Percentiles rank a stretch among this genome's conserved stretches.
phyloP scores from a whole-genome alignment of 78 protist genomes.

The Pelomyxa schiedti region DNA sequence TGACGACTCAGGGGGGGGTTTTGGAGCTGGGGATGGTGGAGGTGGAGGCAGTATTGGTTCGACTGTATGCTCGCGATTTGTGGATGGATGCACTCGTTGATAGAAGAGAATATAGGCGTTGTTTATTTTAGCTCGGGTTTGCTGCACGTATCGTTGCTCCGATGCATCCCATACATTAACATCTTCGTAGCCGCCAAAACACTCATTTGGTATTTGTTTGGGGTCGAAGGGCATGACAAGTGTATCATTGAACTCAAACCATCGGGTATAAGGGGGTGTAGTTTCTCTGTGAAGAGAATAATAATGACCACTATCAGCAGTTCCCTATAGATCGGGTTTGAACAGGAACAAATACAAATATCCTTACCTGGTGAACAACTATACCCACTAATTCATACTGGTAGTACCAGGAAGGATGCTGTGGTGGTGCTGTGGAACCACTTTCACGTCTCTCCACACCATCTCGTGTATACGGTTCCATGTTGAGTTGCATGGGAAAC shows the following conservation, averaged over 20 bases:
- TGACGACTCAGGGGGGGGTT: too few relatives aligned
- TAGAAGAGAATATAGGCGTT: conserved; percentile 84
- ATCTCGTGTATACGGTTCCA: conserved; percentile 59
- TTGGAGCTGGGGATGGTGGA: background rate
- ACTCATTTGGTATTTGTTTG: conserved; percentile 28
- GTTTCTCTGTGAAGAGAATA: conserved; percentile 60
- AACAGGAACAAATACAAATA: too few relatives aligned
- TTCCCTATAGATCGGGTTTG: too few relatives aligned
- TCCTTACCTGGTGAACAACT: conserved; percentile 71
- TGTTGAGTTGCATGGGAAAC: conserved; percentile 56
- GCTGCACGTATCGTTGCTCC: too few relatives aligned
- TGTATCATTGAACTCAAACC: conserved; percentile 78
- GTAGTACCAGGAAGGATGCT: conserved; percentile 3
- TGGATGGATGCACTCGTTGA: conserved; percentile 5
- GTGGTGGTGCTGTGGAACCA: background rate
- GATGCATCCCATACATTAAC: conserved; percentile 34
- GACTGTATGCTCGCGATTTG: too few relatives aligned
- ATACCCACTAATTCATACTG: conserved; percentile 67
- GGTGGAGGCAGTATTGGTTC: background rate
- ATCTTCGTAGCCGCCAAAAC: conserved; percentile 75
- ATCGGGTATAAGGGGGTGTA: conserved; percentile 9
- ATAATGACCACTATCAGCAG: conserved; percentile 84
- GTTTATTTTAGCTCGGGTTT: conserved; percentile 20
- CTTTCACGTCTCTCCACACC: background rate
- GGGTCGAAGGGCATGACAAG: conserved; percentile 55